Percentiles rank a stretch among this genome's conserved stretches.
These are phyloP conservation scores for Acidomyces sp. DNA, from an alignment of 495 filamentous ascomycete genomes.

Conservation along the genomic window DNA sequence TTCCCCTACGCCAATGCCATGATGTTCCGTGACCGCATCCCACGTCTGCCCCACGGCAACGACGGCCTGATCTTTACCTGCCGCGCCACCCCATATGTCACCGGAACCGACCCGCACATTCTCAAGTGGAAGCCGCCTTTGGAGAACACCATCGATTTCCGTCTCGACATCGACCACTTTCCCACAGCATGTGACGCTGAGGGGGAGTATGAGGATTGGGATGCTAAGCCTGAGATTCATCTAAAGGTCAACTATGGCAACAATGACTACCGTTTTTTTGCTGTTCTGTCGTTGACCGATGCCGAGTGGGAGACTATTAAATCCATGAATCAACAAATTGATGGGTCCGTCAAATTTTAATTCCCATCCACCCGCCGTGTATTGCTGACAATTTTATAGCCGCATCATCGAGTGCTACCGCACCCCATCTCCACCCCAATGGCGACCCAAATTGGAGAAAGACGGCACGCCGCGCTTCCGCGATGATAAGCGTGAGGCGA, in stretches of 20 bases:
- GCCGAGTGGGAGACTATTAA: slow-evolving; percentile 79
- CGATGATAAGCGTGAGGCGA: slow-evolving; percentile 83
- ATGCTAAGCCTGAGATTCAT: slow-evolving; percentile 43
- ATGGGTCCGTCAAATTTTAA: too few species aligned
- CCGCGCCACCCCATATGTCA: slow-evolving; percentile 66
- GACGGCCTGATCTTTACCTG: slow-evolving; percentile 97
- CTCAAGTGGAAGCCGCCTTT: slow-evolving; percentile 92
- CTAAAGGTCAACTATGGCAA: slow-evolving; percentile 43
- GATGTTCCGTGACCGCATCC: slow-evolving; percentile 80
- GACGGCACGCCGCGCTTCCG: slow-evolving; percentile 52
- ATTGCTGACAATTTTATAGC: too few species aligned
- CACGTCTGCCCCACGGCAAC: slow-evolving; percentile 75
- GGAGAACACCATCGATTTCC: slow-evolving; percentile 90
- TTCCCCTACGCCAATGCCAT: slow-evolving; percentile 75
- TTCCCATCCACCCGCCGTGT: too few species aligned
- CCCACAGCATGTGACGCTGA: slow-evolving; percentile 40
- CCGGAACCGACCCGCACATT: slow-evolving; percentile 82
- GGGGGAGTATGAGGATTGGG: slow-evolving; percentile 40
- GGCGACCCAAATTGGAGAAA: slow-evolving; percentile 50
- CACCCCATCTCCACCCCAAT: slow-evolving; percentile 49
- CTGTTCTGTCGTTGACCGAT: slow-evolving; percentile 52
- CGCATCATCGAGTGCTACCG: slow-evolving; percentile 78
- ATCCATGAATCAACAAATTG: slow-evolving; percentile 49
- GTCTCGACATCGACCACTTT: slow-evolving; percentile 57
- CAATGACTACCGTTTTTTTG: slow-evolving; percentile 48